Percentiles rank a stretch among this genome's conserved stretches.
phyloP scores from a whole-genome alignment of 2,329 filamentous ascomycete species.

The Apiospora aurea region DNA sequence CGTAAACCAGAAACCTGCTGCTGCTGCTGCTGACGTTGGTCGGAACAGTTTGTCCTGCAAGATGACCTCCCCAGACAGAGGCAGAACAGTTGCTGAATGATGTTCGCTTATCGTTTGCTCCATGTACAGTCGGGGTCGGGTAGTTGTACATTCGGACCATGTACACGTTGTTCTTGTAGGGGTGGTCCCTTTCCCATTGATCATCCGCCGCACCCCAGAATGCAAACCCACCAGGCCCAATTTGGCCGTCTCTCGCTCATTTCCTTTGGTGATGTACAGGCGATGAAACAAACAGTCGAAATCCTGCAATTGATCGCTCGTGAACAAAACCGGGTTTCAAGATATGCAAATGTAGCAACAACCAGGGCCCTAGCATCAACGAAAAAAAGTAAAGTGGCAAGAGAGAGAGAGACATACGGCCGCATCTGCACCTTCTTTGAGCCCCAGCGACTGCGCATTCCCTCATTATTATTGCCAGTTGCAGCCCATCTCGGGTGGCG shows the following conservation, averaged over 20 bases:
- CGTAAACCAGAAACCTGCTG: neutral
- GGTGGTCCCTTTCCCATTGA: neutral
- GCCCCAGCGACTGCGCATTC: neutral
- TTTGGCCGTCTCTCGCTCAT: conserved; percentile 1
- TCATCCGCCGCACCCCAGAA: conserved; percentile 13
- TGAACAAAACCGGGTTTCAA: neutral
- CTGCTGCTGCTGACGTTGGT: neutral
- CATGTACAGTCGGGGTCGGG: neutral
- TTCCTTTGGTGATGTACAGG: conserved; percentile 8
- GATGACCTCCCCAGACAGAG: conserved; percentile 15
- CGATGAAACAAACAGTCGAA: conserved; percentile 11
- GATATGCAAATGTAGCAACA: neutral
- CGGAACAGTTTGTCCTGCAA: neutral
- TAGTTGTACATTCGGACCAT: neutral
- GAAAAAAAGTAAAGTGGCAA: neutral
- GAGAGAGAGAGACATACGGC: neutral
- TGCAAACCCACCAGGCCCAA: conserved; percentile 8
- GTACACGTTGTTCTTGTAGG: neutral
- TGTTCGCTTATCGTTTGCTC: conserved; percentile 6
- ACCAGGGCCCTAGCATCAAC: too few relatives aligned
- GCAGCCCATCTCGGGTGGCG: neutral
- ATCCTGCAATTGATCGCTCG: neutral
- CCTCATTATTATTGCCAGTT: neutral
- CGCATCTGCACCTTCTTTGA: neutral
- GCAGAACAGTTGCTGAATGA: conserved; percentile 2